Evolutionary conservation across 352 stramenopile genomes (phyloP).

Genomic region (Plasmopara muralis): DNA sequence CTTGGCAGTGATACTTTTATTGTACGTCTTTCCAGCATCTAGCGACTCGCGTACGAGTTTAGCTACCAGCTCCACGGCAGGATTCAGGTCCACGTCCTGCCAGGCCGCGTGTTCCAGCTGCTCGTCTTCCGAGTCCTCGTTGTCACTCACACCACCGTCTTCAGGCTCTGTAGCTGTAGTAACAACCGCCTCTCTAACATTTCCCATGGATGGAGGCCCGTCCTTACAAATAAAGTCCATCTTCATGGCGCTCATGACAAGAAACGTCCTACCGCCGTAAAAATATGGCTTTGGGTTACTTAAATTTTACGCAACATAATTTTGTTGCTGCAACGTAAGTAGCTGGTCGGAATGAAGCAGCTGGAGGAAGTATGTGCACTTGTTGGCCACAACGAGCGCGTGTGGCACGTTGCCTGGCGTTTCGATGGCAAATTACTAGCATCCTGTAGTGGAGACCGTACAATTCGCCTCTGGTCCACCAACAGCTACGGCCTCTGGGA

Average conservation of each 20-base stretch:
- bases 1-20: constrained; percentile 79
- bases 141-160: constrained; percentile 55
- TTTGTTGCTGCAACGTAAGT: background rate
- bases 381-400: constrained; percentile 82
- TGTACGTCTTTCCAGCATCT: constrained; percentile 80
- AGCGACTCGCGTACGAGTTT: constrained; percentile 54
- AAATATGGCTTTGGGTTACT: no score
- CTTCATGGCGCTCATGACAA: constrained; percentile 68
- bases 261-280: no score
- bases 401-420: constrained; percentile 90
- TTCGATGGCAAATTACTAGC: constrained; percentile 81
- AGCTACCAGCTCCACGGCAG: constrained; percentile 67
- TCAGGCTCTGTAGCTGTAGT: constrained; percentile 15
- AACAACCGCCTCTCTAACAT: background rate
- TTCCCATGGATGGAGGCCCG: constrained; percentile 6
- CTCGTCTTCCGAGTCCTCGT: constrained; percentile 82
- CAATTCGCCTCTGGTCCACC: constrained; percentile 80
- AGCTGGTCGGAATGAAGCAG: background rate
- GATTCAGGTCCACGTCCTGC: constrained; percentile 78
- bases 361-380: constrained; percentile 55
- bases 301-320: constrained; percentile 1
- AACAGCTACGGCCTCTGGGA: constrained; percentile 57
- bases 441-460: constrained; percentile 87
- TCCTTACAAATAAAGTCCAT: constrained; percentile 81
- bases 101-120: constrained; percentile 66